A percentile compares a stretch with the other conserved stretches of the same genome.
phyloP scores from a whole-genome alignment of 1,284 basidiomycete genomes.

The Cutaneotrichosporon arboriforme region DNA sequence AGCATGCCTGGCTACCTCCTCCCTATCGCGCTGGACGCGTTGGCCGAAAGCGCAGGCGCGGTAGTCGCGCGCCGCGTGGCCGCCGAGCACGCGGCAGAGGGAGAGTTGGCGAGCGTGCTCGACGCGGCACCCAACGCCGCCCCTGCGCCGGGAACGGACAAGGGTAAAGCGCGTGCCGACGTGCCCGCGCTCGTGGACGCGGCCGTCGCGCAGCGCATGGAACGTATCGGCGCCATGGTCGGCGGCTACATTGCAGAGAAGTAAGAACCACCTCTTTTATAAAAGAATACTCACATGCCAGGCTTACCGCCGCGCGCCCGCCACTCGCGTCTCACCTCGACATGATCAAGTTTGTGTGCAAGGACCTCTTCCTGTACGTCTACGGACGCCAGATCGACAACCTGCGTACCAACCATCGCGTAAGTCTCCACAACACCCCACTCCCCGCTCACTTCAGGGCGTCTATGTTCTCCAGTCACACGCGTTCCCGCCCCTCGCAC shows the following conservation, averaged over 20 bases:
- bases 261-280: constrained; percentile 51
- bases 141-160: constrained; percentile 2
- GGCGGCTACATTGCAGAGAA: constrained; percentile 79
- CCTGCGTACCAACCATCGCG: constrained; percentile 85
- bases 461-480: constrained; percentile 92
- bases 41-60: constrained; percentile 64
- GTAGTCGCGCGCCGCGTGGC: constrained; percentile 53
- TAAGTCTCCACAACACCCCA: constrained; percentile 43
- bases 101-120: not conserved
- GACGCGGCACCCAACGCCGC: constrained; percentile 12
- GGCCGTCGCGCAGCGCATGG: constrained; percentile 63
- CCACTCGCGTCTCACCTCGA: constrained; percentile 79
- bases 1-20: constrained; percentile 77
- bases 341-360: constrained; percentile 90
- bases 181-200: constrained; percentile 62
- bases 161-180: constrained; percentile 44
- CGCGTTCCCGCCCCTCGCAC: constrained; percentile 72
- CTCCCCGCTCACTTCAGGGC: constrained; percentile 54
- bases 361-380: constrained; percentile 61
- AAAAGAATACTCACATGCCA: constrained; percentile 48
- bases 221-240: constrained; percentile 78
- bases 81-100: constrained; percentile 34
- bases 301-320: constrained; percentile 66
- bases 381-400: constrained; percentile 83
- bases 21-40: constrained; percentile 67